A percentile compares a stretch with the other conserved stretches of the same genome.
These are phyloP conservation scores for Phytophthora ohioensis DNA, from an alignment of 352 stramenopile species.

Conservation along the genomic window DNA sequence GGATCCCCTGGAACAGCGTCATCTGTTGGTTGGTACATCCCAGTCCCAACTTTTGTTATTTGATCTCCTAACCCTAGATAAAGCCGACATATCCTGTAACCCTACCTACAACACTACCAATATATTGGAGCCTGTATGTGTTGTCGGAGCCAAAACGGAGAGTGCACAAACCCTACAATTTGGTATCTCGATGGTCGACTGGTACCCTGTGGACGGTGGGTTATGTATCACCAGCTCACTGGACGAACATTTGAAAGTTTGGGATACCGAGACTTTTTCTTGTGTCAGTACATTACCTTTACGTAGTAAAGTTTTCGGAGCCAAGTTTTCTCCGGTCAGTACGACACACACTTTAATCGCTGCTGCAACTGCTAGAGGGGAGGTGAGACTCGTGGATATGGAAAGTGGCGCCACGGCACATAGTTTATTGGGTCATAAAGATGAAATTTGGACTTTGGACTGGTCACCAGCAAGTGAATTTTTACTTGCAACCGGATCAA, in stretches of 20 bases:
- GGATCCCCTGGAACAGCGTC: conserved; percentile 68
- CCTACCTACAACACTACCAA: conserved; percentile 47
- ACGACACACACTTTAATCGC: conserved; percentile 75
- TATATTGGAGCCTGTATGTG: conserved; percentile 38
- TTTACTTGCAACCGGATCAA: conserved; percentile 64
- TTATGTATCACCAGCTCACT: conserved; percentile 83
- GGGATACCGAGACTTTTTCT: conserved; percentile 80
- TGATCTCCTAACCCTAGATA: conserved; percentile 64
- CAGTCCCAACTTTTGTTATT: conserved; percentile 70
- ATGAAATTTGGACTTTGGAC: conserved; percentile 79
- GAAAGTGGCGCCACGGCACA: conserved; percentile 67
- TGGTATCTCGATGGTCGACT: conserved; percentile 85
- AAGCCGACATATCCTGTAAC: conserved; percentile 16
- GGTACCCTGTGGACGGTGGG: conserved; percentile 87
- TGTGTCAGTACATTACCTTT: conserved; percentile 73
- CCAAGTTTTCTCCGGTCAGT: conserved; percentile 71
- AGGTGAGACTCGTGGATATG: conserved; percentile 86
- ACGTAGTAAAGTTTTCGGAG: conserved; percentile 64
- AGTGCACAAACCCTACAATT: conserved; percentile 43
- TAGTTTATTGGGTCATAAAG: conserved; percentile 78
- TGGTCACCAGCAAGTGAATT: conserved; percentile 83
- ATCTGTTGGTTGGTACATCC: conserved; percentile 64
- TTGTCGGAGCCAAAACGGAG: conserved; percentile 22
- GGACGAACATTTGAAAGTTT: conserved; percentile 74
- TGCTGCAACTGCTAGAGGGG: conserved; percentile 59